phyloP scores from a whole-genome alignment of 2,329 filamentous ascomycete species.

The Xylaria sp. region DNA sequence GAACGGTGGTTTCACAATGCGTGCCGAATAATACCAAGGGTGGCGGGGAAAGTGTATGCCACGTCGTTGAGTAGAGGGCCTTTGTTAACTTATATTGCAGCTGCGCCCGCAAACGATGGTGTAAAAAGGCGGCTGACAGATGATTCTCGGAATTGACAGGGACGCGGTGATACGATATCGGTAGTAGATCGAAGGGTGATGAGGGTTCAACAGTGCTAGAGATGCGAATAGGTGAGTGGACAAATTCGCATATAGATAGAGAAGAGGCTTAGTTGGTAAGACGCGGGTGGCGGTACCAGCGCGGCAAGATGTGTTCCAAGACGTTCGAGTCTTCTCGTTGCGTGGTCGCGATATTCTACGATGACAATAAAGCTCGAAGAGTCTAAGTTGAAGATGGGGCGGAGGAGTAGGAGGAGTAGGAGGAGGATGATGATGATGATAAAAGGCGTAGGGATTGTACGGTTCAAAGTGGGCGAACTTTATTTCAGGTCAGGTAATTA shows the following conservation, averaged over 20 bases:
- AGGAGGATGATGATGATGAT: too few relatives aligned
- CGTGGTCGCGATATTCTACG: background rate
- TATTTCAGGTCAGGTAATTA: constrained; percentile 1
- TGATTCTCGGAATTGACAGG: background rate
- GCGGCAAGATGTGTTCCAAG: constrained; percentile 14
- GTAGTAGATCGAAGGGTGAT: constrained; percentile 6
- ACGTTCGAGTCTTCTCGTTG: constrained; percentile 1
- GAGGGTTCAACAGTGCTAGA: background rate
- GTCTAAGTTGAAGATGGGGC: constrained; percentile 6
- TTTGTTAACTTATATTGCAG: constrained; percentile 4
- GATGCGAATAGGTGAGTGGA: background rate
- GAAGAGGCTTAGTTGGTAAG: background rate
- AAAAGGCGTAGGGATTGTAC: background rate
- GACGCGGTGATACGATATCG: background rate
- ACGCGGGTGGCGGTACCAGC: constrained; percentile 14
- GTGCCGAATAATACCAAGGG: background rate
- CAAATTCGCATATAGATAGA: background rate
- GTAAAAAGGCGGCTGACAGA: background rate
- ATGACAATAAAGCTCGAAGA: background rate
- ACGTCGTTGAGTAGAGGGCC: constrained; percentile 1
- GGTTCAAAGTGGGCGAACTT: constrained; percentile 1
- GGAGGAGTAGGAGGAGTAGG: background rate
- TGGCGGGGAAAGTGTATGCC: background rate
- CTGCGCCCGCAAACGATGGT: background rate
- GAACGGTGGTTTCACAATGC: background rate